These are phyloP conservation scores for Emergomyces orientalis DNA, from an alignment of 2,329 filamentous ascomycete species.

Conservation along the genomic window DNA sequence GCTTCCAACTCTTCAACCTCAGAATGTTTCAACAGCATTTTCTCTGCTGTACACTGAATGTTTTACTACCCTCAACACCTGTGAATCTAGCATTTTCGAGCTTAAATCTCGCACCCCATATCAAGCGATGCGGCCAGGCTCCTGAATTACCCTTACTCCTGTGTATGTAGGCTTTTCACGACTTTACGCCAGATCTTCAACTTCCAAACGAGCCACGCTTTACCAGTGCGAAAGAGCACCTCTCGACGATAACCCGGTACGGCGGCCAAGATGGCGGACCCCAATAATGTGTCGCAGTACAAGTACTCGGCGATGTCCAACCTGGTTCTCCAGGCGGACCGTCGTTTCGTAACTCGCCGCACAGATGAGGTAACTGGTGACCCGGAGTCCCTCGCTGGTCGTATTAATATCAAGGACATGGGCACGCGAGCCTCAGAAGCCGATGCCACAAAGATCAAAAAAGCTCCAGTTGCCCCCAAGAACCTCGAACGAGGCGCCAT, in stretches of 20 bases:
- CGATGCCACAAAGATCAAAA: slow-evolving; percentile 70
- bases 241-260: slow-evolving; percentile 14
- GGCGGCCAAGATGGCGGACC: slow-evolving; percentile 54
- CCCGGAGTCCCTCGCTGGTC: slow-evolving; percentile 90
- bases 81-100: background rate
- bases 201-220: background rate
- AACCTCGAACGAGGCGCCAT: slow-evolving; percentile 66
- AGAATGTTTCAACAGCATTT: background rate
- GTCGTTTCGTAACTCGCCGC: slow-evolving; percentile 84
- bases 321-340: slow-evolving; percentile 99
- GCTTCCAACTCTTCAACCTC: background rate
- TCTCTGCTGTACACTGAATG: background rate
- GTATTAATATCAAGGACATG: slow-evolving; percentile 92
- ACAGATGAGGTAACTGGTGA: slow-evolving; percentile 94
- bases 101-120: background rate
- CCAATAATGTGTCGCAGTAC: slow-evolving; percentile 81
- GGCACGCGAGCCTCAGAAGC: slow-evolving; percentile 74
- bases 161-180: background rate
- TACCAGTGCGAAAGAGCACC: background rate
- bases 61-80: background rate
- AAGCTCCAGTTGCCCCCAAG: slow-evolving; percentile 53
- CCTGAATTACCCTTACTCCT: background rate
- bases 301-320: slow-evolving; percentile 99
- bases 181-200: background rate
- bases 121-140: background rate